Evolutionary conservation across 2,329 filamentous ascomycete genomes (phyloP), one percentile per base, ranked within the genome.

Genomic region (Claviceps sp.): DNA sequence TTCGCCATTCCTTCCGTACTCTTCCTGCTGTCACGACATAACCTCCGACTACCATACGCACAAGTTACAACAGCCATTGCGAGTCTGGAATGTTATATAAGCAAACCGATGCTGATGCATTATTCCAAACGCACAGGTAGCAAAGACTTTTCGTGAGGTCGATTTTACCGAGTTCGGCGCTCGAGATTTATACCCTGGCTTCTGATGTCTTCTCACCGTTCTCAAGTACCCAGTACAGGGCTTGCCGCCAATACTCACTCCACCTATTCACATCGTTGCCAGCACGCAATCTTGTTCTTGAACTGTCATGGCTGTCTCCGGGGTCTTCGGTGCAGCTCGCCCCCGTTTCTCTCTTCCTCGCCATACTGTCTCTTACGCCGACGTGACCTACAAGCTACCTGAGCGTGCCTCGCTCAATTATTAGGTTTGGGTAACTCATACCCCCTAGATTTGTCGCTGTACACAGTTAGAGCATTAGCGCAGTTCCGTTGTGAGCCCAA

Each of bases 381-480:
- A 52, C 29, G 9, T 34, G 29, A 34, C n/a, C 9, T 34, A 29
- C 36, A 43, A 34, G 34, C 17, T 37, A 29, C 36, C 26, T 23
- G 45, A 40, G 49, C 39, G 22, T 22, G 23, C 26, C 37, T 50
- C 14, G 20, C 49, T 4, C 13, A 13, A 37, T 17, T 26, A 37
- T 17, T 26, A 6, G 23, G 6, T 5, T 26, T 26, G 37, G 36
- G 17, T 39, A 11, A 26, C n/a, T 11, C n/a, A 2, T 17, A 20
- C 16, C n/a, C 17, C 44, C 42, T 52, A 37, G 22, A 52, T 13
- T 45, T 44, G 37, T 55, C 46, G 56, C 55, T 56, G 52, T 45
- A 57, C 38, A 54, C 46, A 38, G 43, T 50, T 50, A 46, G 46
- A 48, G 38, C 47, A 49, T 56, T 57, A 54, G 57, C 50, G 50